These are phyloP conservation scores for Sextonia rubra DNA, from an alignment of 164 flowering plant species.

Conservation along the genomic window DNA sequence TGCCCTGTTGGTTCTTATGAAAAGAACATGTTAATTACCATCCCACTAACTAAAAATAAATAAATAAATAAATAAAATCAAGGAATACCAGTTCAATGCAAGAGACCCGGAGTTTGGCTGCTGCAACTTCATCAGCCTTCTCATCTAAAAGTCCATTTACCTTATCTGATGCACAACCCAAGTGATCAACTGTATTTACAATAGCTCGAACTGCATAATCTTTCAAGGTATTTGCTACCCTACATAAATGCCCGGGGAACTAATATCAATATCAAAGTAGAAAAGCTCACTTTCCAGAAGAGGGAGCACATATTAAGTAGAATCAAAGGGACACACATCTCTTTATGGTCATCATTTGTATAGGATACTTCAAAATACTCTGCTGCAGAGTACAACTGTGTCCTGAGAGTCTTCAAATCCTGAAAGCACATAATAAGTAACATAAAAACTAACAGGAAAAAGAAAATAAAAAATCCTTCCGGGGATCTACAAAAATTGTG, in stretches of 20 bases:
- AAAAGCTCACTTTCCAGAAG: not conserved
- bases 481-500: no score
- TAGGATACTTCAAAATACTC: slow-evolving; percentile 89
- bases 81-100: slow-evolving; percentile 78
- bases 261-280: not conserved
- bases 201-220: slow-evolving; percentile 87
- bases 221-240: slow-evolving; percentile 77
- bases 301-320: not conserved
- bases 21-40: no score
- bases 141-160: slow-evolving; percentile 74
- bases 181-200: slow-evolving; percentile 88
- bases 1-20: no score
- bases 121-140: slow-evolving; percentile 74
- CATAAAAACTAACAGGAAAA: no score
- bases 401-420: slow-evolving; percentile 88
- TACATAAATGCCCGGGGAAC: slow-evolving; percentile 21
- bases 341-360: slow-evolving; percentile 75
- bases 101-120: slow-evolving; percentile 63
- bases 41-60: no score
- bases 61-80: not conserved
- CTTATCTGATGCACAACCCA: slow-evolving; percentile 78
- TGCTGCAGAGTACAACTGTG: slow-evolving; percentile 89
- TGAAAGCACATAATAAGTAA: slow-evolving; percentile 22
- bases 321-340: slow-evolving; percentile 46
- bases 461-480: no score